Base-by-base conservation (phyloP, 768 basidiomycete genomes). In the Epithele typhae region DNA sequence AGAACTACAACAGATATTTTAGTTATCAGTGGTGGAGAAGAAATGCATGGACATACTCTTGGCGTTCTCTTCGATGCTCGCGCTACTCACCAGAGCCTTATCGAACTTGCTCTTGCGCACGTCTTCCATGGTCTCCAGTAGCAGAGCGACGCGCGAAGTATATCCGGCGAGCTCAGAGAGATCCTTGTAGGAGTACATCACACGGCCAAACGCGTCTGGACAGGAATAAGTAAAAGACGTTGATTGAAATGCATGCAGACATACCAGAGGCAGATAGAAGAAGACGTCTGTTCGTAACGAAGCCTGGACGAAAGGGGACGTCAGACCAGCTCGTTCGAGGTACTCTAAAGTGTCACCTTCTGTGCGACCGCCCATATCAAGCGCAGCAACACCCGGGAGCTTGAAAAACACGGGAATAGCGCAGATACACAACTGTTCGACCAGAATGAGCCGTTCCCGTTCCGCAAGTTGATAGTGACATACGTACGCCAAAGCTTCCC, bases 131-230 rank as follows among this genome's bases (percentile, higher is more conserved):
- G 92, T 92, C 45, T 94, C 89, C 8, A 99, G 76, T 1, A 97
- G 75, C 36, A 84, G 78, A 25, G 87, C 84, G 1, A 99, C 95
- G 12, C 95, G 82, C 1, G 91, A 80, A 2, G 95, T 97, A 63
- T 96, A 97, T 10, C 95, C 95, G 3, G 95, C 92, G 25, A 99
- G 79, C 62, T 99, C 95, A 4, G 92, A 82, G 4, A 99, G 73
- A 62, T 98, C 94, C 66, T 96, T 97, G 71, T 96, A 97, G 3
- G 91, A 92, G 64, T 94, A 95, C 91, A 98, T 92, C 23, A 96
- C 82, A 17, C 94, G 80, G 25, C 93, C 93, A 56, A 97, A 88
- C 1, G 95, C 95, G 69, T 98, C 95, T 81, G 54, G 18, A 24
- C 21, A 18, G n/a, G 15, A n/a, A n/a, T n/a, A n/a, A n/a, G n/a